Percentiles rank a stretch among this genome's conserved stretches.
Evolutionary conservation across 768 basidiomycete species (phyloP).

Genomic region (Leccinum uliginosum): DNA sequence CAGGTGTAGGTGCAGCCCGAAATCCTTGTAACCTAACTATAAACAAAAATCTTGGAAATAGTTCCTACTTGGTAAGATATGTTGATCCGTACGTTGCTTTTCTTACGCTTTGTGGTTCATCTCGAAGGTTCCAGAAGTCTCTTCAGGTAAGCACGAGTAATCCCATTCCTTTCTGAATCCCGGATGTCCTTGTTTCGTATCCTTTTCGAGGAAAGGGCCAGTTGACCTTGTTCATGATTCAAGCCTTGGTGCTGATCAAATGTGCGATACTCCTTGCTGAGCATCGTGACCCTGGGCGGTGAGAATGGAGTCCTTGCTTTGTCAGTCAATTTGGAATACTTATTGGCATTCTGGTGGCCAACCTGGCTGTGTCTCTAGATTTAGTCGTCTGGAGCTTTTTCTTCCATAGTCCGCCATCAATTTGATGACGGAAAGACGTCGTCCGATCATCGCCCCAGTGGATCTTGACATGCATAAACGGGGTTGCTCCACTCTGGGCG

Average conservation of each 20-base stretch:
- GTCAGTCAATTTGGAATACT: slow-evolving; percentile 8
- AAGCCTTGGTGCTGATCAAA: neutral
- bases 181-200: neutral
- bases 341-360: neutral
- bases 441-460: slow-evolving; percentile 3
- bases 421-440: neutral
- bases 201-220: neutral
- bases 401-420: neutral
- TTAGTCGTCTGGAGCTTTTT: neutral
- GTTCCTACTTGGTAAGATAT: neutral
- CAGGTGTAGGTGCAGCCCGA: neutral
- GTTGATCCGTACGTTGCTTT: neutral
- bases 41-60: neutral
- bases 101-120: neutral
- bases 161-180: neutral
- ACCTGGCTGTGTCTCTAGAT: neutral
- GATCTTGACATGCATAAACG: slow-evolving; percentile 3
- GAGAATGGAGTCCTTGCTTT: slow-evolving; percentile 4
- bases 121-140: neutral
- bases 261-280: neutral
- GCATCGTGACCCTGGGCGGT: slow-evolving; percentile 1
- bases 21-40: neutral
- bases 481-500: neutral
- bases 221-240: neutral
- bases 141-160: slow-evolving; percentile 6